Base-by-base conservation (phyloP, 805 yeast genomes). In the Debaryomyces prosopidis region DNA sequence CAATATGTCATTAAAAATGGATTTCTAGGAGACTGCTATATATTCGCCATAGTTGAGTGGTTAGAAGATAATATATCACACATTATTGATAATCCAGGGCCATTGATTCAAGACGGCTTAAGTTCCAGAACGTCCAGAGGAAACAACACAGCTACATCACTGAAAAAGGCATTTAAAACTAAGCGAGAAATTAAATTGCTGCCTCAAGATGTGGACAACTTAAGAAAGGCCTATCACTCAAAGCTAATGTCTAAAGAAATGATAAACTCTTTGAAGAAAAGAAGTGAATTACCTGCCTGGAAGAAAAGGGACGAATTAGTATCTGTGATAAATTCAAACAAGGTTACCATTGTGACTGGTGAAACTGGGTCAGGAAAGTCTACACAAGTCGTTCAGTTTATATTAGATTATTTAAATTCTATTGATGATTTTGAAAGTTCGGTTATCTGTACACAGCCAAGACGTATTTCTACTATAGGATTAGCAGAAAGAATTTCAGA, bases 341-440 rank as follows among this genome's bases (percentile, higher is more conserved):
- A 80, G 50, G 86, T 89, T 4, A 82, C 87, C 7, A 67, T 92
- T 28, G 78, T 92, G 31, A 92, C 98, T 2, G 99, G 98, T 62
- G 99, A 94, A 62, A 92, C 98, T 0, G 98, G 98, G 55, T 91
- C 97, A 1, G 98, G 98, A 54, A 92, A 92, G 59, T 89, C 97
- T 1, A 92, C 99, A 0, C 99, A 92, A 61, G 81, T 89, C 4
- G 96, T 89, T 5, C 99, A 92, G 62, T 92, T 90, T 53, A 71
- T 92, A 16, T 66, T 92, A 14, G 98, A 92, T 60, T 73, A 82
- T 33, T 57, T 88, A 47, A 73, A 79, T 40, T 38, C 66, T 0
- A 59, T 65, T 10, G 77, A 77, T 0, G 79, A 79, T 49, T 84
- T 75, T 50, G 62, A 67, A 18, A 76, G 85, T 3, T 77, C 75